These are phyloP conservation scores for Talaromyces thailandensis DNA, from an alignment of 495 filamentous ascomycete genomes.

Conservation along the genomic window DNA sequence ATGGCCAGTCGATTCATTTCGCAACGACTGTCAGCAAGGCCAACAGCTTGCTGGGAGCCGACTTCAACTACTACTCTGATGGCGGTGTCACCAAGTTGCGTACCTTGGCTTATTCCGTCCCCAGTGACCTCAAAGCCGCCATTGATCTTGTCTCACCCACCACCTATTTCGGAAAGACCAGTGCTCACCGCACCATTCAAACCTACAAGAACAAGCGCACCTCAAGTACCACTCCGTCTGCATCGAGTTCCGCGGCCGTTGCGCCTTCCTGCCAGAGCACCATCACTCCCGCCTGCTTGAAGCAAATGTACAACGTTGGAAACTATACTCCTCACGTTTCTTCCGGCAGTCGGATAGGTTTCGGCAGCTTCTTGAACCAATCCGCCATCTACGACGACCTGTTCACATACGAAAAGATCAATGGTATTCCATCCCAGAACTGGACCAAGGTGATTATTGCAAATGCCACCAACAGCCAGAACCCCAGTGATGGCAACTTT, in stretches of 20 bases:
- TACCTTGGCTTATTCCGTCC: conserved; percentile 57
- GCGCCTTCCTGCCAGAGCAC: conserved; percentile 34
- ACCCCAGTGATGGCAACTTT: conserved; percentile 24
- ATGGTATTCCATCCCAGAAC: conserved; percentile 34
- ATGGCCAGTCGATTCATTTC: conserved; percentile 40
- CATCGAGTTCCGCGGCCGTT: conserved; percentile 10
- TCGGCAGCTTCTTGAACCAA: conserved; percentile 47
- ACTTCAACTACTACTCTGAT: conserved; percentile 31
- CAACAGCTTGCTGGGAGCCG: conserved; percentile 40
- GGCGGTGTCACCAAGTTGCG: conserved; percentile 32
- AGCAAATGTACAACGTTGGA: conserved; percentile 48
- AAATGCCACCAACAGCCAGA: conserved; percentile 40
- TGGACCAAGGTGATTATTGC: conserved; percentile 51
- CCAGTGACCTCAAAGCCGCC: conserved; percentile 37
- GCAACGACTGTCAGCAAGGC: conserved; percentile 36
- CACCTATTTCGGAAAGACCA: conserved; percentile 45
- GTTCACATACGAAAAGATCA: conserved; percentile 18
- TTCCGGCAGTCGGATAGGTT: conserved; percentile 42
- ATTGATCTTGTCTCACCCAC: conserved; percentile 54
- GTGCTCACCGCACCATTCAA: conserved; percentile 9
- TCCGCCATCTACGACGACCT: conserved; percentile 31
- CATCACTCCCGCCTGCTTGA: conserved; percentile 52
- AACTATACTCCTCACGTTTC: conserved; percentile 38
- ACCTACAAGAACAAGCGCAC: conserved; percentile 11
- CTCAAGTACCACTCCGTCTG: conserved; percentile 8